phyloP scores from a whole-genome alignment of 2,329 filamentous ascomycete species.

The Knoxdaviesia capensis region DNA sequence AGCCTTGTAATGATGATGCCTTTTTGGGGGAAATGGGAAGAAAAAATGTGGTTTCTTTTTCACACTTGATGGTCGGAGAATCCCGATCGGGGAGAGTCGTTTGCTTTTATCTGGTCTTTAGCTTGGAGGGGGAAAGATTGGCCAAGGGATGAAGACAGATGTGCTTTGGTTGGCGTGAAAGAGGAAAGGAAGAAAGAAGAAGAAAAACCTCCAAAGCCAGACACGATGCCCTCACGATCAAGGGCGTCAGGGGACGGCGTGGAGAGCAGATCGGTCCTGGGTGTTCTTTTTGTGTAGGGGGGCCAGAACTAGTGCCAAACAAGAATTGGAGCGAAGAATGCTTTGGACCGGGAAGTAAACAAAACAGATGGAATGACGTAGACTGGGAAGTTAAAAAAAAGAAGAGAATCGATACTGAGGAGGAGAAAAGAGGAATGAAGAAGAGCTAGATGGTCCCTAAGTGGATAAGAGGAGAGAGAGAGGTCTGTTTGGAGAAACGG shows the following conservation, averaged over 20 bases:
- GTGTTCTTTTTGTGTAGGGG: too few species aligned
- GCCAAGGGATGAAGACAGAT: not conserved
- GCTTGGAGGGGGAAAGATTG: not conserved
- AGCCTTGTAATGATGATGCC: too few species aligned
- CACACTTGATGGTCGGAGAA: not conserved
- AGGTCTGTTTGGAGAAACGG: too few species aligned
- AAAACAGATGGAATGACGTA: not conserved
- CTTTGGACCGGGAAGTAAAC: constrained; percentile 1
- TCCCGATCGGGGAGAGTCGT: not conserved
- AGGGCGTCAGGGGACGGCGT: too few species aligned
- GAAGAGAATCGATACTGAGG: not conserved
- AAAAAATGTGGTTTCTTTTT: not conserved
- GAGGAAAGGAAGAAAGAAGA: not conserved
- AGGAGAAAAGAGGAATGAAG: constrained; percentile 1
- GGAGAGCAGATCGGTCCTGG: too few species aligned
- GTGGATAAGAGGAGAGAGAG: too few species aligned
- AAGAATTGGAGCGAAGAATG: not conserved
- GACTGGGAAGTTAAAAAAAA: not conserved
- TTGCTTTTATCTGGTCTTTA: not conserved
- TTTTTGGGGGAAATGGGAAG: too few species aligned
- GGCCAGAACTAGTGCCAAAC: not conserved
- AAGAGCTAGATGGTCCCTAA: too few species aligned
- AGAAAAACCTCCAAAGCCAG: not conserved
- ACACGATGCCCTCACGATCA: too few species aligned
- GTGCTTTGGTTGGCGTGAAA: not conserved